Evolutionary conservation across 2,329 filamentous ascomycete genomes (phyloP).

Genomic region (Trichoderma hamatum): DNA sequence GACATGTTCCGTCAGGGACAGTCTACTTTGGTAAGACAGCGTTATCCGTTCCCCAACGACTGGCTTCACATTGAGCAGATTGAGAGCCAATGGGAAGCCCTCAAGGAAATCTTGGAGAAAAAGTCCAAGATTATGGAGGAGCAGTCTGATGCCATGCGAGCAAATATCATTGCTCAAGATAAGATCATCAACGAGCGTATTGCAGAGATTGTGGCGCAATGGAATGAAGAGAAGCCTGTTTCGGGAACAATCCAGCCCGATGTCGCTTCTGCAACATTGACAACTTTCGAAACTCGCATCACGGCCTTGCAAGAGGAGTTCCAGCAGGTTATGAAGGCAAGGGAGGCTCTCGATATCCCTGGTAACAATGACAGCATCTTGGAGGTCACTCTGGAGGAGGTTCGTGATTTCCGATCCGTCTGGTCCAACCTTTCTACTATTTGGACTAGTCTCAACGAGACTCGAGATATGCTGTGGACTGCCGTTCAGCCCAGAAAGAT

Average conservation of each 20-base stretch:
- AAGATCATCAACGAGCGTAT: conserved; percentile 89
- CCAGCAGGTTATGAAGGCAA: conserved; percentile 93
- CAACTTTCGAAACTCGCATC: conserved; percentile 81
- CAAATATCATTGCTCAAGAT: conserved; percentile 94
- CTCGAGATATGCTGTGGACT: conserved; percentile 90
- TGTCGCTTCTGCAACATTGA: conserved; percentile 80
- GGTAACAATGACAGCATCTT: conserved; percentile 79
- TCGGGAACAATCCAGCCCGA: conserved; percentile 92
- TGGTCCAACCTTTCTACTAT: conserved; percentile 96
- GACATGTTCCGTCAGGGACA: conserved; percentile 95
- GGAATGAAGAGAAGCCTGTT: conserved; percentile 96
- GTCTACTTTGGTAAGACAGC: conserved; percentile 84
- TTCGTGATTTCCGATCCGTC: conserved; percentile 98
- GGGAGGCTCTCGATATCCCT: conserved; percentile 91
- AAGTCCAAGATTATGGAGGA: conserved; percentile 96
- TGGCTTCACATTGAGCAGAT: conserved; percentile 97
- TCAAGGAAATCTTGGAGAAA: conserved; percentile 88
- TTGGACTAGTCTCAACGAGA: conserved; percentile 93
- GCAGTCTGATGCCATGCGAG: conserved; percentile 90
- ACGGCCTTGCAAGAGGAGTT: conserved; percentile 84
- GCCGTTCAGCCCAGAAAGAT: conserved; percentile 95
- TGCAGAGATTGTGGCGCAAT: conserved; percentile 78
- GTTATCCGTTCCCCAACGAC: conserved; percentile 90
- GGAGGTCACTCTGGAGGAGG: conserved; percentile 85
- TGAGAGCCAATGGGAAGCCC: conserved; percentile 90